Percentiles rank a stretch among this genome's conserved stretches.
Conservation (phyloP, 2,329 filamentous ascomycete genomes). For the Alternaria longipes region DNA sequence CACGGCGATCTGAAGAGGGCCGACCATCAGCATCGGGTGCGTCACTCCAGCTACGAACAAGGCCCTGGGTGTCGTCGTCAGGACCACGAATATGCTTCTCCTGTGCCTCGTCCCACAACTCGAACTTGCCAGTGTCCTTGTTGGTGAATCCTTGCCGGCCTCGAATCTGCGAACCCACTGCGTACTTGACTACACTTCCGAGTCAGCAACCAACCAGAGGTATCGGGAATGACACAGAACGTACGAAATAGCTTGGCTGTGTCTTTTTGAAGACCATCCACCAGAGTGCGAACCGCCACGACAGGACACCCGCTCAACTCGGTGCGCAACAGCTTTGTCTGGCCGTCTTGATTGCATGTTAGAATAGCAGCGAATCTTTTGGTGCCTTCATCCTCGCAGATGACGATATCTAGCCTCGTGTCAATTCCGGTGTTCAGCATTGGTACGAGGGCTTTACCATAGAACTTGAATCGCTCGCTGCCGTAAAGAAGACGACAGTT, state of each 20-base stretch:
- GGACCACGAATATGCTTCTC: slow-evolving; percentile 11
- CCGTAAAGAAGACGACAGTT: slow-evolving; percentile 44
- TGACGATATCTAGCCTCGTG: slow-evolving; percentile 26
- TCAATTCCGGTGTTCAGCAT: slow-evolving; percentile 4
- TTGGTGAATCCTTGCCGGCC: slow-evolving; percentile 29
- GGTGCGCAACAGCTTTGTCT: slow-evolving; percentile 75
- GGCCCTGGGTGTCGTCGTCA: slow-evolving; percentile 23
- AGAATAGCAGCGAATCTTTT: slow-evolving; percentile 91
- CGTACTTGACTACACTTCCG: slow-evolving; percentile 23
- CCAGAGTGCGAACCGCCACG: slow-evolving; percentile 52
- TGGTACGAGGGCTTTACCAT: slow-evolving; percentile 14
- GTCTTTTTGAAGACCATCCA: slow-evolving; percentile 34
- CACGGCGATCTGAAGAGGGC: not conserved
- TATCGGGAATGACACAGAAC: not conserved
- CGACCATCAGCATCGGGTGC: not conserved
- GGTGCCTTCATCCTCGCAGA: slow-evolving; percentile 17
- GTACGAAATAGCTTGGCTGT: slow-evolving; percentile 32
- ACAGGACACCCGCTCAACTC: slow-evolving; percentile 80
- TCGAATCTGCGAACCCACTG: slow-evolving; percentile 26
- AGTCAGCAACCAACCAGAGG: slow-evolving; percentile 1
- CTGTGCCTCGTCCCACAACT: slow-evolving; percentile 2
- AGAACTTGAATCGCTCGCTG: slow-evolving; percentile 36
- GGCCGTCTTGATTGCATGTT: slow-evolving; percentile 80
- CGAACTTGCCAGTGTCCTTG: slow-evolving; percentile 12
- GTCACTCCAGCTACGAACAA: slow-evolving; percentile 7